These are phyloP conservation scores for Haberlea rhodopensis DNA, from an alignment of 257 asterid species.

Conservation along the genomic window DNA sequence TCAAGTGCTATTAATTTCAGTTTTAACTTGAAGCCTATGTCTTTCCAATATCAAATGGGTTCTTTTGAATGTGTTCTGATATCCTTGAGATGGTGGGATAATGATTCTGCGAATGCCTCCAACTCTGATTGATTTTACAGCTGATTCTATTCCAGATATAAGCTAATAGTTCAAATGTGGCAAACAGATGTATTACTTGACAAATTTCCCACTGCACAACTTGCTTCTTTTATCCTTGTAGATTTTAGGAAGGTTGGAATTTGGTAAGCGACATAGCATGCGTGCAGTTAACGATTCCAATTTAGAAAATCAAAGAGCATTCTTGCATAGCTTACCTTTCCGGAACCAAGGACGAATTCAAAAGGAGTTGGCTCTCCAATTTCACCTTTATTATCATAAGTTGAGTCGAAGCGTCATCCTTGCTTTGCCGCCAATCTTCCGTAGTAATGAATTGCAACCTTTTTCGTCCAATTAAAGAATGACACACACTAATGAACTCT, in stretches of 20 bases:
- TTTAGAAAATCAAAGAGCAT: not conserved
- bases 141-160: slow-evolving; percentile 72
- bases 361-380: slow-evolving; percentile 82
- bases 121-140: slow-evolving; percentile 78
- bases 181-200: no score
- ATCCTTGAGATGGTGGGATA: slow-evolving; percentile 86
- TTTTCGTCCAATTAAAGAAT: slow-evolving; percentile 1
- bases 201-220: no score
- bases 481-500: slow-evolving; percentile 13
- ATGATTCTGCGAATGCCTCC: slow-evolving; percentile 83
- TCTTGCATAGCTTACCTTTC: slow-evolving; percentile 66
- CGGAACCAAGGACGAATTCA: slow-evolving; percentile 71
- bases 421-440: slow-evolving; percentile 96
- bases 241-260: no score
- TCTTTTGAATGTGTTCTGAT: slow-evolving; percentile 72
- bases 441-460: slow-evolving; percentile 88
- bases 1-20: no score
- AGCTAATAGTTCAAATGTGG: slow-evolving; percentile 68
- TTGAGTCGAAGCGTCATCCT: slow-evolving; percentile 93
- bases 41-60: no score
- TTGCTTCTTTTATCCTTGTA: no score
- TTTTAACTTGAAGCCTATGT: no score
- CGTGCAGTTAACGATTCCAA: not conserved
- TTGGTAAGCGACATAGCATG: no score
- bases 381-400: slow-evolving; percentile 79